phyloP scores from a whole-genome alignment of 2,329 filamentous ascomycete species.

The Paraphaeosphaeria sporulosa region DNA sequence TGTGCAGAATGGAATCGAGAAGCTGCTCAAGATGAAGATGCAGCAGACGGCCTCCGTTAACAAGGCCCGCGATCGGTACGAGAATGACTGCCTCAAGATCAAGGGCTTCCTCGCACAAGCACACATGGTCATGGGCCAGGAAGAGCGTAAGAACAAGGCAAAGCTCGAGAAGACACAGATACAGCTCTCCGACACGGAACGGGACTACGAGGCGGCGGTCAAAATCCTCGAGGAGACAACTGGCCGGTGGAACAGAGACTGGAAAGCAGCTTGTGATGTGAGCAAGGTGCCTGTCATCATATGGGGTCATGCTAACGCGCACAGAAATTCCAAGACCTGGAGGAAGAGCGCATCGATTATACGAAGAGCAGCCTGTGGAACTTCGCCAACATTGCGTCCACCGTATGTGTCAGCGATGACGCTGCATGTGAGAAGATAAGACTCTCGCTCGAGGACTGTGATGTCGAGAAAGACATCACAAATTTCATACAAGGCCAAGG shows the following conservation, averaged over 20 bases:
- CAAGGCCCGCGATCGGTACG: conserved; percentile 94
- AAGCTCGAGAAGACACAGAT: conserved; percentile 99
- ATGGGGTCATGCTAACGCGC: conserved; percentile 18
- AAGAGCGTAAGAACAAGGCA: conserved; percentile 98
- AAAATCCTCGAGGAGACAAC: conserved; percentile 96
- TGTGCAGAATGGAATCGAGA: conserved; percentile 91
- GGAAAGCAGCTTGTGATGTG: conserved; percentile 90
- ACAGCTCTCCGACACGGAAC: conserved; percentile 85
- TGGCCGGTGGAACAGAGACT: conserved; percentile 94
- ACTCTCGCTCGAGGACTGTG: conserved; percentile 89
- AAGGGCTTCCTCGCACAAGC: conserved; percentile 98
- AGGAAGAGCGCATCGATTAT: conserved; percentile 96
- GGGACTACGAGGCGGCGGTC: conserved; percentile 89
- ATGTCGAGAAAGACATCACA: conserved; percentile 94
- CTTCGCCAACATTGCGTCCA: conserved; percentile 96
- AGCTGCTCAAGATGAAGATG: conserved; percentile 89
- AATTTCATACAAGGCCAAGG: conserved; percentile 87
- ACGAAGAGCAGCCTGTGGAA: conserved; percentile 98
- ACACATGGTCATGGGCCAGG: conserved; percentile 99
- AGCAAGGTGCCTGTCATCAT: conserved; percentile 23
- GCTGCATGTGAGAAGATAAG: conserved; percentile 92
- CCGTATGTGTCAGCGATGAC: conserved; percentile 97
- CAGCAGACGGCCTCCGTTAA: conserved; percentile 91
- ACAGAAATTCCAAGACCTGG: conserved; percentile 96
- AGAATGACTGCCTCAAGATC: conserved; percentile 97